Base-by-base conservation (phyloP, 1,139 yeast genomes). In the Saccharomycopsis hybrid region DNA sequence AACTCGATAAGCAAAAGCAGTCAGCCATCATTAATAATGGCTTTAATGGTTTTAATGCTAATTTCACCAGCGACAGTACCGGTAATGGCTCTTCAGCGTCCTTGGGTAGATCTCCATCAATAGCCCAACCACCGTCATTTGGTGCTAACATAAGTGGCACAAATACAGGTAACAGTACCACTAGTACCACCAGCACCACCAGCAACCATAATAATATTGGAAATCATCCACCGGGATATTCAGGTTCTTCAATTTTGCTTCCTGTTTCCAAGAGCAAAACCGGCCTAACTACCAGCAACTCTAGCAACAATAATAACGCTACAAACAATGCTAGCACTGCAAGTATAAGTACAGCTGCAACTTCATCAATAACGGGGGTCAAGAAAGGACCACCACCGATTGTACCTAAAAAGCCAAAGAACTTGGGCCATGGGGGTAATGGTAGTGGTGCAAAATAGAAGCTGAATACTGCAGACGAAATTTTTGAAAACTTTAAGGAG, bases 261-360 rank as follows among this genome's bases (percentile, higher is more conserved):
- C 63, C 59, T 13, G n/a, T n/a, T n/a, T 32, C 58, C 13, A 58
- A 51, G 42, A n/a, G n/a, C n/a, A 54, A 54, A 48, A 43, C 43
- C n/a, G 37, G 30, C 40, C 9, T 7, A 40, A 36, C 25, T n/a
- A 24, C 27, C 37, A 5, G 7, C 29, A n/a, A 46, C 36, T 24
- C 43, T 44, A 30, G 31, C 44, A 25, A 3, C 27, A 11, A 5
- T 13, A 7, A 9, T 8, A 5, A 9, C 13, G 7, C 39, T 5
- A 7, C 39, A 13, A 36, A 36, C 13, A 8, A 5, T 9, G 24
- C 13, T 9, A 5, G 18, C 5, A 36, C 39, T 5, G 24, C 39
- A 5, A 5, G n/a, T 9, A n/a, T n/a, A n/a, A n/a, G n/a, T n/a
- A n/a, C n/a, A n/a, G 7, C 5, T 9, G 36, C 11, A 3, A 37